Evolutionary conservation across 1,139 yeast species (phyloP), one percentile per base, ranked within the genome.

Genomic region (Yarrowia galli): DNA sequence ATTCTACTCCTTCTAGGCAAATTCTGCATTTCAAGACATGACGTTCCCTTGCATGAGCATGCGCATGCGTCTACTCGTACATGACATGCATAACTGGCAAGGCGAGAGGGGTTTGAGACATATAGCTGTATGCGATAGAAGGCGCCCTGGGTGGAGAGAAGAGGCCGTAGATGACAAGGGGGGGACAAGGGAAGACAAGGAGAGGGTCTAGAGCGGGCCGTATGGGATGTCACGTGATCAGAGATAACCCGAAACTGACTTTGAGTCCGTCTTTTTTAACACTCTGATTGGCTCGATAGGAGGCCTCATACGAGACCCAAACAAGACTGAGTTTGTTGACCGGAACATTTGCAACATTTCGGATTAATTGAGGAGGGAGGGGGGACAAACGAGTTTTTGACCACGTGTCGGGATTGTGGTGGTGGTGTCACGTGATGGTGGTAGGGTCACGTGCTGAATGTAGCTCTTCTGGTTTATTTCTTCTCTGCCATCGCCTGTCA

Each of bases 41-140:
- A 53, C 60, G 45, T 23, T 53, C 45, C 60, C 60, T 53, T 53
- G 60, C 60, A 53, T 36, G 25, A 16, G 12, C 32, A 13, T 15
- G 22, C 32, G 58, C 45, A 53, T 49, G 56, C 56, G 18, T 51
- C 25, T 51, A 35, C 42, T n/a, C n/a, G n/a, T n/a, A n/a, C n/a
- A 35, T 35, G 40, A 32, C 15, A 48, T 49, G 56, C 56, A 51
- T 51, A 51, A 20, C 18, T 36, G 32, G 22, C 28, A 3, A 35
- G 28, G 23, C n/a, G 42, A 35, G 58, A 20, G 58, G 58, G 58
- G 58, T 20, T 48, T 51, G 58, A 51, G 60, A 36, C 60, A 51
- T 49, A 46, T 48, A 48, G 28, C 45, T 3, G n/a, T n/a, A n/a
- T n/a, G 23, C 16, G 23, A 42, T 10, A 20, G 6, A 9, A 40